A percentile compares a stretch with the other conserved stretches of the same genome.
phyloP scores from a whole-genome alignment of 768 basidiomycete species.

The Terana coerulea region DNA sequence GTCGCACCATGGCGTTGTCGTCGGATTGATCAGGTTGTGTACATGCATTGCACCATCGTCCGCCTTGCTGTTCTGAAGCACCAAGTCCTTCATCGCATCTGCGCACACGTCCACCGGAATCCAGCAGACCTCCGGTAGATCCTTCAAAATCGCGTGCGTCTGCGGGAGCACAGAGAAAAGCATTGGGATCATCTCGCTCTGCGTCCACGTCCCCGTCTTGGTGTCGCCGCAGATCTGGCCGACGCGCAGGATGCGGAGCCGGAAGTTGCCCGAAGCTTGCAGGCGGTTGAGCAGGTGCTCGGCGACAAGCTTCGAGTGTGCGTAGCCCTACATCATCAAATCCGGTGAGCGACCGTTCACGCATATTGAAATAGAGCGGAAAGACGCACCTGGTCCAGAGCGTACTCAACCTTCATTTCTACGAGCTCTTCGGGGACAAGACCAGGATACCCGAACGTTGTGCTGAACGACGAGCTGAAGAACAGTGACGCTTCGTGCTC shows the following conservation, averaged over 20 bases:
- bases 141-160: not conserved
- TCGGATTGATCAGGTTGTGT: no score
- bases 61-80: no score
- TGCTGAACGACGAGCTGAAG: no score
- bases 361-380: not conserved
- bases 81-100: no score
- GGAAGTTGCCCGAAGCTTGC: not conserved
- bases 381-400: not conserved
- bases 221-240: not conserved
- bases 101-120: no score
- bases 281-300: not conserved
- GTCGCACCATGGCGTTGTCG: no score
- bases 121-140: not conserved
- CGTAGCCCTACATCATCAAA: not conserved
- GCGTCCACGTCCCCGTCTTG: not conserved
- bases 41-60: no score
- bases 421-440: not conserved
- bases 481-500: no score
- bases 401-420: not conserved
- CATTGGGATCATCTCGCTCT: slow-evolving; percentile 1
- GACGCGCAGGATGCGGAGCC: not conserved
- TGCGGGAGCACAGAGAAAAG: not conserved
- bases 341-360: no score
- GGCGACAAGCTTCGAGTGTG: not conserved
- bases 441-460: no score